Percentiles rank a stretch among this genome's conserved stretches.
Evolutionary conservation across 2,329 filamentous ascomycete genomes (phyloP).

Genomic region (Cladosporium sp.): DNA sequence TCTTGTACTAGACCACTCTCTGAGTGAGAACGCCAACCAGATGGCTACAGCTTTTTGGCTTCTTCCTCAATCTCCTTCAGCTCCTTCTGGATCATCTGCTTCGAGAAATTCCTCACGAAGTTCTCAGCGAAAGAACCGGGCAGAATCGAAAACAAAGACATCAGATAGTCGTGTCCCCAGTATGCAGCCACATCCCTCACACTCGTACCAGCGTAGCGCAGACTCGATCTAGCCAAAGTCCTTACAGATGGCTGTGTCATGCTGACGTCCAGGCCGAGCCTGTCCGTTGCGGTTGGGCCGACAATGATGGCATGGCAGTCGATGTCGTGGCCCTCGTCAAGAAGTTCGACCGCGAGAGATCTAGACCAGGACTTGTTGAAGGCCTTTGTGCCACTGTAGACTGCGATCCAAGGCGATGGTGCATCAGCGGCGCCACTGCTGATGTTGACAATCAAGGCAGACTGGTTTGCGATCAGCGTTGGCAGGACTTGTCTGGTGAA

Average conservation of each 20-base stretch:
- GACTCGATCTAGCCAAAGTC: neutral
- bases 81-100: neutral
- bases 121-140: slow-evolving; percentile 1
- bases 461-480: slow-evolving; percentile 39
- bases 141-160: neutral
- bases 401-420: slow-evolving; percentile 46
- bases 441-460: slow-evolving; percentile 52
- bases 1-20: too few species aligned
- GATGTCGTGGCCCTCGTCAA: slow-evolving; percentile 37
- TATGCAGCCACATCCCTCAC: neutral
- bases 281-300: slow-evolving; percentile 16
- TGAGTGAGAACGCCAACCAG: too few species aligned
- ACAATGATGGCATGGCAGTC: slow-evolving; percentile 33
- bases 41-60: slow-evolving; percentile 7
- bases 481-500: slow-evolving; percentile 49
- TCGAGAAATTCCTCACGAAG: slow-evolving; percentile 2
- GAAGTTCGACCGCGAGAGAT: slow-evolving; percentile 44
- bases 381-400: slow-evolving; percentile 49
- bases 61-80: neutral
- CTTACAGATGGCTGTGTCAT: neutral
- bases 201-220: slow-evolving; percentile 9
- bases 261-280: neutral
- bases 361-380: slow-evolving; percentile 44
- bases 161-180: slow-evolving; percentile 12
- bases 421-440: slow-evolving; percentile 44